Conservation (phyloP, 352 stramenopile genomes). For the Pelagophyceae sp. region DNA sequence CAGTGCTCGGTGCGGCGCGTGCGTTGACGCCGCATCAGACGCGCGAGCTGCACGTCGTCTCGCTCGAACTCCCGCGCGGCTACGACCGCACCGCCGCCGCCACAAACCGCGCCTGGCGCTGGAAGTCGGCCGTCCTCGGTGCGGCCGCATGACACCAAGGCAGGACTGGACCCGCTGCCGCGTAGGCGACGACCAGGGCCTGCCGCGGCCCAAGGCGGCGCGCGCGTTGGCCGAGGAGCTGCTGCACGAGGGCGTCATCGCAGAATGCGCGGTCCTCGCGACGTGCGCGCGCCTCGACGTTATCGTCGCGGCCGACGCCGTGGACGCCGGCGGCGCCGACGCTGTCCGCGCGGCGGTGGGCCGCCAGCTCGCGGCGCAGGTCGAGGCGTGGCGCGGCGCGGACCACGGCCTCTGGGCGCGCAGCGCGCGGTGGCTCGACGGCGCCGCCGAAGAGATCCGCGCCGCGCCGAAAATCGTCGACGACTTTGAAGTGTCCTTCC, state of each 20-base stretch:
- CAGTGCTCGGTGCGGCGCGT: not conserved
- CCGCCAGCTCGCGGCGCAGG: not conserved
- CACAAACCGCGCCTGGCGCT: constrained; percentile 2
- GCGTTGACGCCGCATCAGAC: not conserved
- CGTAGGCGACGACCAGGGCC: not conserved
- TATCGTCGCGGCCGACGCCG: not conserved
- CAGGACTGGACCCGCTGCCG: no score
- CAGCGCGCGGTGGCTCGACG: not conserved
- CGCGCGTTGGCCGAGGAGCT: not conserved
- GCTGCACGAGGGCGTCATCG: not conserved
- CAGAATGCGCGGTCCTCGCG: not conserved
- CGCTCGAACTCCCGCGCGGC: not conserved
- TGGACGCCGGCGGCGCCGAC: not conserved
- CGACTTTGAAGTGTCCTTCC: no score
- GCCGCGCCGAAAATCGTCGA: no score
- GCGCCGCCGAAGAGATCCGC: not conserved
- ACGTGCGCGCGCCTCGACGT: not conserved
- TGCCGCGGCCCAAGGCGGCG: not conserved
- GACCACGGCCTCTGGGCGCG: not conserved
- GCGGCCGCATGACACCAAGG: no score
- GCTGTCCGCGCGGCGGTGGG: not conserved
- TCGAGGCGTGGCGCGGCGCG: not conserved
- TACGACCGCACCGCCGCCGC: not conserved
- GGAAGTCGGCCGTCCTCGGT: constrained; percentile 8
- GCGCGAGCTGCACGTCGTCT: not conserved